phyloP scores from a whole-genome alignment of 768 basidiomycete genomes.

The Lentinula guzmanii region DNA sequence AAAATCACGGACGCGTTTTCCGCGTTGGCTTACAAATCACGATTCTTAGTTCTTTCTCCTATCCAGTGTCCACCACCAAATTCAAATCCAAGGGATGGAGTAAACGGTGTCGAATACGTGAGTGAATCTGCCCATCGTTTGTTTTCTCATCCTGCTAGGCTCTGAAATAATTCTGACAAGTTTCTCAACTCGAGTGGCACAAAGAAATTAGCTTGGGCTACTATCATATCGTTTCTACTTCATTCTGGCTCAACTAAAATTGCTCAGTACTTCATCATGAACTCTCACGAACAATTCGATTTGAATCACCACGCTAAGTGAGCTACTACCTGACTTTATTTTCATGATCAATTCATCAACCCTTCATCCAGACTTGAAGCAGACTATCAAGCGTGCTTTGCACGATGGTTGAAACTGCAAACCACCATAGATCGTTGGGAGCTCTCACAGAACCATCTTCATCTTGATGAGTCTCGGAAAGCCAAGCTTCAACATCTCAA shows the following conservation, averaged over 20 bases:
- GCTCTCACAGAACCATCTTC: neutral
- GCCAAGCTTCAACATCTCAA: neutral
- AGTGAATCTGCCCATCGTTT: neutral
- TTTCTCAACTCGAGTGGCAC: neutral
- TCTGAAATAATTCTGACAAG: neutral
- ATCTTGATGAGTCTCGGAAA: neutral
- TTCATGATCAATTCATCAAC: neutral
- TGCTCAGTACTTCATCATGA: neutral
- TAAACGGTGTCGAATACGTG: neutral
- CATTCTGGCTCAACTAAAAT: neutral
- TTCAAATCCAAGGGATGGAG: neutral
- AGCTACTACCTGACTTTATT: neutral
- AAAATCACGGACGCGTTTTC: neutral
- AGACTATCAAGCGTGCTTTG: neutral
- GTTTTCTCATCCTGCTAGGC: neutral
- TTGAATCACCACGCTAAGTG: neutral
- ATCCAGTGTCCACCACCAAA: too few relatives aligned
- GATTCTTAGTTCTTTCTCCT: neutral
- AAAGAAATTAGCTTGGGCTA: neutral
- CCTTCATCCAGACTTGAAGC: neutral
- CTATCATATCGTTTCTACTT: neutral
- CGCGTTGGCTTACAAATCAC: constrained; percentile 5
- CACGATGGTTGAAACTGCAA: neutral
- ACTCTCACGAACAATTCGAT: neutral
- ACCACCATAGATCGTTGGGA: neutral